A percentile compares a stretch with the other conserved stretches of the same genome.
phyloP scores from a whole-genome alignment of 2,329 filamentous ascomycete genomes.

The Clonostachys rosea region DNA sequence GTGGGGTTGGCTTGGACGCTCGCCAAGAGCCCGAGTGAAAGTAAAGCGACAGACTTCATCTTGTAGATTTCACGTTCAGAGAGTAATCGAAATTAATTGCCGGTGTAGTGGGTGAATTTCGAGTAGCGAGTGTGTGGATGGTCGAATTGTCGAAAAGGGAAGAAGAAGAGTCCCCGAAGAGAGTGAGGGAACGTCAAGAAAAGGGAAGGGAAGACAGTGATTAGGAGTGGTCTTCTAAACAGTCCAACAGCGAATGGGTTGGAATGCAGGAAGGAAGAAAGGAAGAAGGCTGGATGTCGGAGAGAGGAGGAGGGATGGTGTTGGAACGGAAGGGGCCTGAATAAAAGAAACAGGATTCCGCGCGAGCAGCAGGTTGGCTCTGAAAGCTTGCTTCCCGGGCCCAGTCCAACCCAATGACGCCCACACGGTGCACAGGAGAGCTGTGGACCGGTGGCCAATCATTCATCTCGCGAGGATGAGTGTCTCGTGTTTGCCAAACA shows the following conservation, averaged over 20 bases:
- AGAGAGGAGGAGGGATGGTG: not conserved
- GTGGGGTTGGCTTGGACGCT: slow-evolving; percentile 44
- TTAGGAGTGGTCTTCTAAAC: not conserved
- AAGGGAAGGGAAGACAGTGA: not conserved
- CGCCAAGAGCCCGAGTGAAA: slow-evolving; percentile 40
- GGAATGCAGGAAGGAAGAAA: slow-evolving; percentile 1
- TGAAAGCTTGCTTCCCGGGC: no score
- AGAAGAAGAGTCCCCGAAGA: not conserved
- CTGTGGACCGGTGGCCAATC: no score
- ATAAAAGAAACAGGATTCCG: not conserved
- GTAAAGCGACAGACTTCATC: slow-evolving; percentile 44
- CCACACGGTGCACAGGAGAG: no score
- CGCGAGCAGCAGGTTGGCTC: no score
- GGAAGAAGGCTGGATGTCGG: not conserved
- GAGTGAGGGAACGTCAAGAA: slow-evolving; percentile 4
- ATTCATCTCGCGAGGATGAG: no score
- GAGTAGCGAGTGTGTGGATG: not conserved
- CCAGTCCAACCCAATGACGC: no score
- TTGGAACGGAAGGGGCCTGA: not conserved
- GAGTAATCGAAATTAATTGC: slow-evolving; percentile 5
- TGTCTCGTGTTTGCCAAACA: no score
- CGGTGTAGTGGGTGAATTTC: not conserved
- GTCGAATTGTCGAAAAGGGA: not conserved
- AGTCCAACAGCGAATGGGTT: slow-evolving; percentile 5
- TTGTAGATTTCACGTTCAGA: slow-evolving; percentile 14